phyloP scores from a whole-genome alignment of 2,329 filamentous ascomycete genomes.

The Lomentospora prolificans region DNA sequence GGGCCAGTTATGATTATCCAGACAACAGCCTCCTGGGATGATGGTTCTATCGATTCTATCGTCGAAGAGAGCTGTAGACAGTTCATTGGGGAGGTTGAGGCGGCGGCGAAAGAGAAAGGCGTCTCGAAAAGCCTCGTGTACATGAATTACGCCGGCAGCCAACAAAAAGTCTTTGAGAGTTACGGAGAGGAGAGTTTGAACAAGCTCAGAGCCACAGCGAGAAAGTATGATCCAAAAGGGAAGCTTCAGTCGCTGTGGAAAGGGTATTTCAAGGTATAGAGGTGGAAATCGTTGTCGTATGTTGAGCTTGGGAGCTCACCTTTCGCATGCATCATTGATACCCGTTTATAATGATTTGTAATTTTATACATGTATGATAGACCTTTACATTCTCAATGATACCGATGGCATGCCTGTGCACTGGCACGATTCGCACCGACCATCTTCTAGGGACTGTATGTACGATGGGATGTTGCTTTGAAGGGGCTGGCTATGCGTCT shows the following conservation, averaged over 20 bases:
- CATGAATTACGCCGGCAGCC: slow-evolving; percentile 32
- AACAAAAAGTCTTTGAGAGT: slow-evolving; percentile 26
- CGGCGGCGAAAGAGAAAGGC: slow-evolving; percentile 4
- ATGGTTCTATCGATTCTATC: slow-evolving; percentile 13
- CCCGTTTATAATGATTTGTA: neutral
- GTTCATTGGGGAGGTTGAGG: slow-evolving; percentile 13
- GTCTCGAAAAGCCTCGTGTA: slow-evolving; percentile 19
- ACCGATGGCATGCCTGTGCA: neutral
- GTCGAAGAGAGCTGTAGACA: slow-evolving; percentile 13
- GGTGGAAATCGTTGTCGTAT: neutral
- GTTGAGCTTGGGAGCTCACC: no score
- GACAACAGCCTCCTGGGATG: slow-evolving; percentile 15
- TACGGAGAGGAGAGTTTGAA: slow-evolving; percentile 28
- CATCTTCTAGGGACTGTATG: no score
- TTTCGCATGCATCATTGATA: neutral
- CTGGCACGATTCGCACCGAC: no score
- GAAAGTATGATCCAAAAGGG: slow-evolving; percentile 22
- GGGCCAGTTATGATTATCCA: slow-evolving; percentile 15
- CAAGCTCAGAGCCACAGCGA: slow-evolving; percentile 17
- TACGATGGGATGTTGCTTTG: no score
- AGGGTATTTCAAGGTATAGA: slow-evolving; percentile 20
- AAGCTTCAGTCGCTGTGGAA: slow-evolving; percentile 23
- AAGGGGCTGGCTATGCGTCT: no score
- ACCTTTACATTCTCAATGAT: neutral
- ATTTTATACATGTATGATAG: neutral